Evolutionary conservation across 306 rosid species (phyloP).

Genomic region (Alnus rubra): DNA sequence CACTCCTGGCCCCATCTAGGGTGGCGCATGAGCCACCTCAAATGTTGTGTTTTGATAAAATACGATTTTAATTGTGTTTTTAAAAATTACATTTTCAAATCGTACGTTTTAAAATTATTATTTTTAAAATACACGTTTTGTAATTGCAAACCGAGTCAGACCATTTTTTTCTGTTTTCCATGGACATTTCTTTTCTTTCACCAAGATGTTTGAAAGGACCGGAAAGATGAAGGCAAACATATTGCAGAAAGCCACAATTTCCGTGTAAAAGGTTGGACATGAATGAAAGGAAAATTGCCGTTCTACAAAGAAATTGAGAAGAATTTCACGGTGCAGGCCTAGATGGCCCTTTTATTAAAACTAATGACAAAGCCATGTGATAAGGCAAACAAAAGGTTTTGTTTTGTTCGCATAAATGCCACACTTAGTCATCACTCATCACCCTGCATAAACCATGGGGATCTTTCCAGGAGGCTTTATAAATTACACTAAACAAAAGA

Average conservation of each 20-base stretch:
- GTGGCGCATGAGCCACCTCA: too few species aligned
- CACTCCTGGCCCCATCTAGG: too few species aligned
- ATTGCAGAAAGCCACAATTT: not conserved
- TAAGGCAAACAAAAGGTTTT: not conserved
- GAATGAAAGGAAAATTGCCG: not conserved
- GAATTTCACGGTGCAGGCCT: not conserved
- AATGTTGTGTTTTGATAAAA: too few species aligned
- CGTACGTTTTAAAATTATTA: too few species aligned
- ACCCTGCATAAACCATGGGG: not conserved
- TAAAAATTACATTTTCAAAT: too few species aligned
- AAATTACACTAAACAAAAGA: not conserved
- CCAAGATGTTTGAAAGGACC: not conserved
- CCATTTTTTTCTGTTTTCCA: too few species aligned
- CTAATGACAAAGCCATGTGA: not conserved
- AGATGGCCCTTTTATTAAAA: not conserved
- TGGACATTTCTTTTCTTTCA: not conserved
- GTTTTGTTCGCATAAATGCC: not conserved
- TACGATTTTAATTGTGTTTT: too few species aligned
- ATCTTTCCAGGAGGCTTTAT: not conserved
- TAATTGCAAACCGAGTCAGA: too few species aligned
- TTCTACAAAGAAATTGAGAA: not conserved
- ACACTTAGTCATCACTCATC: not conserved
- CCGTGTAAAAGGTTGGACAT: not conserved
- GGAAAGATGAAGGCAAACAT: not conserved
- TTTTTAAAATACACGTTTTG: too few species aligned